These are phyloP conservation scores for Terfezia claveryi DNA, from an alignment of 495 filamentous ascomycete genomes.

Conservation along the genomic window DNA sequence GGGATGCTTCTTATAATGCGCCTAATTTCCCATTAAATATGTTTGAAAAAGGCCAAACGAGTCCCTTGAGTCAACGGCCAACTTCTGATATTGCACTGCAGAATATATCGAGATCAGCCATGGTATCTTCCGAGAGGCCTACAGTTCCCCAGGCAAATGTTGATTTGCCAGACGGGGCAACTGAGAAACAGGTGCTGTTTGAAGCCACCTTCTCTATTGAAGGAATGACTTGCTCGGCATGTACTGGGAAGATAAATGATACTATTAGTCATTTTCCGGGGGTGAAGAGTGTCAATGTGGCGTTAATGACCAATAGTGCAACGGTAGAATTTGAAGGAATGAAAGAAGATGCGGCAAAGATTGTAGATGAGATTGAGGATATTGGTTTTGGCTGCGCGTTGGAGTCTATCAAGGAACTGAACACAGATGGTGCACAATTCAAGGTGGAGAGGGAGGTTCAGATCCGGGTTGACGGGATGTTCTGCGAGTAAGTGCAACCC, in stretches of 20 bases:
- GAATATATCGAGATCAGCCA: not conserved
- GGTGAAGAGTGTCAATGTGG: constrained; percentile 41
- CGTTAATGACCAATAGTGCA: constrained; percentile 51
- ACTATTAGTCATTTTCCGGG: constrained; percentile 40
- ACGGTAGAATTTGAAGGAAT: constrained; percentile 37
- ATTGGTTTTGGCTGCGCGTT: constrained; percentile 54
- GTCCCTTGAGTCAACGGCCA: constrained; percentile 15
- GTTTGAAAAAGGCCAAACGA: too few species aligned
- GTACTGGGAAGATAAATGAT: constrained; percentile 40
- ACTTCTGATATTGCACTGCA: constrained; percentile 9
- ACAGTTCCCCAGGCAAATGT: not conserved
- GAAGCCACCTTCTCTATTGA: constrained; percentile 43
- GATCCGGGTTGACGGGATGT: constrained; percentile 63
- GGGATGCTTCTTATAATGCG: too few species aligned
- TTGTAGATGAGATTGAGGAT: constrained; percentile 54
- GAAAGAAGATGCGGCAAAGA: constrained; percentile 30
- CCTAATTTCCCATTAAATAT: too few species aligned
- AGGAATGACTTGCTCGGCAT: constrained; percentile 72
- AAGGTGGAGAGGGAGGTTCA: constrained; percentile 32
- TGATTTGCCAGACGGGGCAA: not conserved
- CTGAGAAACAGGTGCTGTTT: not conserved
- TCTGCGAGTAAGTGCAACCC: constrained; percentile 53
- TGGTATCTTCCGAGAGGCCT: not conserved
- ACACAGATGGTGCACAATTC: not conserved
- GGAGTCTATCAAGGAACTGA: constrained; percentile 24